A percentile compares a stretch with the other conserved stretches of the same genome.
phyloP scores from a whole-genome alignment of 768 basidiomycete species.

The Termitomyces sp. region DNA sequence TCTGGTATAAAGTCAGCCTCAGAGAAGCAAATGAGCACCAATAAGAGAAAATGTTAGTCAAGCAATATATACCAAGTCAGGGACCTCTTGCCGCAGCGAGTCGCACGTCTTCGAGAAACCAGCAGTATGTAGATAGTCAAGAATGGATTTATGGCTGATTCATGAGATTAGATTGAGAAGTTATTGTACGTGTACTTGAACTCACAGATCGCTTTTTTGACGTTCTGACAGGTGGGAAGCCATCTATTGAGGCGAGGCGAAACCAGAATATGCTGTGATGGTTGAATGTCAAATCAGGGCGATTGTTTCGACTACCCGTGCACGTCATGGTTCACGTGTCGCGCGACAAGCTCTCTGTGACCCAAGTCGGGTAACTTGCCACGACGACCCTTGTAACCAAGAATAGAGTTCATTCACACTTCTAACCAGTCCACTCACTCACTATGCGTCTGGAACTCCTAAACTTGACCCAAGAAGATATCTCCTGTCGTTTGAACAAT shows the following conservation, averaged over 20 bases:
- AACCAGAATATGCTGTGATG: neutral
- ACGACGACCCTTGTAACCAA: neutral
- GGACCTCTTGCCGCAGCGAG: constrained; percentile 23
- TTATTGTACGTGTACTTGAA: neutral
- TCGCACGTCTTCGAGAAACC: constrained; percentile 27
- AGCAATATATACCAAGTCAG: constrained; percentile 11
- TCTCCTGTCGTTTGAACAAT: constrained; percentile 2
- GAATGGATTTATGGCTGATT: constrained; percentile 28
- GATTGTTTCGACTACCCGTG: neutral
- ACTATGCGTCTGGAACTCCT: constrained; percentile 9
- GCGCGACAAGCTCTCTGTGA: neutral
- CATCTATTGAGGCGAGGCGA: neutral
- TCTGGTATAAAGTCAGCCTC: constrained; percentile 24
- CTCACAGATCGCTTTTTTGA: constrained; percentile 10
- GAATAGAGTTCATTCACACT: too few species aligned
- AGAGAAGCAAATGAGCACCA: neutral
- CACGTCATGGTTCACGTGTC: constrained; percentile 4
- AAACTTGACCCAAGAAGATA: constrained; percentile 8
- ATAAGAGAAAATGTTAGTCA: neutral
- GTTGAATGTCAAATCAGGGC: neutral
- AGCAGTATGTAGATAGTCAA: constrained; percentile 26
- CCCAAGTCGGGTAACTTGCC: neutral
- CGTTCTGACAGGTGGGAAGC: constrained; percentile 9
- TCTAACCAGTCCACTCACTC: neutral
- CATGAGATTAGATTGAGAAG: neutral